Base-by-base conservation (phyloP, 176 grass and related monocot species). In the Guadua angustifolia region DNA sequence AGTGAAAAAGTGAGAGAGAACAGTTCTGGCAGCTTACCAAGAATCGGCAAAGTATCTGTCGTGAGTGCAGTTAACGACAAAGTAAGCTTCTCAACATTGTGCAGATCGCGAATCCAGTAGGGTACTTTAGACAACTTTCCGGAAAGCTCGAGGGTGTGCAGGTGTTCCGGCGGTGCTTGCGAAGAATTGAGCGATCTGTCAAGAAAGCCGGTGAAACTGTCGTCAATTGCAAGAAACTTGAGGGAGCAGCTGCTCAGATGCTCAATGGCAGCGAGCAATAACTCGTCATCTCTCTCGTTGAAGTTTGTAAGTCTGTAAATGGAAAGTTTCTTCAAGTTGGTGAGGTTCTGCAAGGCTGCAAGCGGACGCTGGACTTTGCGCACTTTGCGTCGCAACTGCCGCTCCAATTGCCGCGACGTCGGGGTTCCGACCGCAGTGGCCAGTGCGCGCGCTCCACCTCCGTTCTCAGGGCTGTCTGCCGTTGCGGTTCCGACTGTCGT, bases 1-100 rank as follows among this genome's bases (percentile, higher is more conserved):
- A 82, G 6, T 32, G 72, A 25, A 39, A 83, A 74, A 17, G 2
- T 66, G 26, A 83, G 81, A 42, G 71, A 74, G 56, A 74, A 74
- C 2, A 86, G 46, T 11, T 71, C 21, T 9, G 76, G 85, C 1
- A 87, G 50, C 7, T 12, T 0, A 19, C 1, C 2, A 39, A 87
- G 72, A 42, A 29, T 3, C 0, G 0, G 0, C 2, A 87, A 2
- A 21, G 21, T 18, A 1, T 21, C 1, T 14, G 25, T 47, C 0
- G 4, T 69, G n/a, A 82, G 79, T 71, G 86, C 60, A 43, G 72
- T 82, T 11, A 82, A 17, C 1, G 86, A 82, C 6, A 82, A 1
- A 2, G 79, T 77, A 12, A 88, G 32, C 32, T 71, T 88, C 53
- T 77, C 79, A 49, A 88, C 72, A 52, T 11, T 77, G 21, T 88